Evolutionary conservation across 2,329 filamentous ascomycete species (phyloP).

Genomic region (Apiospora pterosperma): DNA sequence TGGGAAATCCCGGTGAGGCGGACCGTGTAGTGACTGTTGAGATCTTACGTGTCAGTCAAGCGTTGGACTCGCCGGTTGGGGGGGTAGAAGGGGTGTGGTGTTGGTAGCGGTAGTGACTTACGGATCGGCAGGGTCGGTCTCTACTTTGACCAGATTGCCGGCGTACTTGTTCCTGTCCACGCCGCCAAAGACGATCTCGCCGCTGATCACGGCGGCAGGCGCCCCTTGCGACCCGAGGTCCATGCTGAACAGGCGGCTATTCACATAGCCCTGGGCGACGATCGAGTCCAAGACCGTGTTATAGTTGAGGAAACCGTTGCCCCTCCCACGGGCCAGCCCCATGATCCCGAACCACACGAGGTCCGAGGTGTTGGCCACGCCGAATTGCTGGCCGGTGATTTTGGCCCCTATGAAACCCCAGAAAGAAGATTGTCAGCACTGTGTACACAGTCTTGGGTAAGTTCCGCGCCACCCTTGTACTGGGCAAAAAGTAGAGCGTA

Average conservation of each 20-base stretch:
- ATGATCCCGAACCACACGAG: slow-evolving; percentile 50
- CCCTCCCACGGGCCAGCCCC: slow-evolving; percentile 42
- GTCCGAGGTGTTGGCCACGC: slow-evolving; percentile 41
- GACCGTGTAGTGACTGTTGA: slow-evolving; percentile 24
- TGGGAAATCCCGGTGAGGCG: slow-evolving; percentile 19
- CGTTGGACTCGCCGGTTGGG: slow-evolving; percentile 30
- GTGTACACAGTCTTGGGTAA: neutral
- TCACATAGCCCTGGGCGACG: slow-evolving; percentile 42
- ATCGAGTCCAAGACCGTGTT: slow-evolving; percentile 51
- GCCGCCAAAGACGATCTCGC: slow-evolving; percentile 52
- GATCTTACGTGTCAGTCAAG: neutral
- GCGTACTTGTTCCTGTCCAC: slow-evolving; percentile 50
- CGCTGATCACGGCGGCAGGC: slow-evolving; percentile 33
- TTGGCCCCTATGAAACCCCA: slow-evolving; percentile 23
- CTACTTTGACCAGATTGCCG: slow-evolving; percentile 33
- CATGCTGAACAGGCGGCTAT: slow-evolving; percentile 47
- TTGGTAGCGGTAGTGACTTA: no score
- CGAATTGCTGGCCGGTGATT: slow-evolving; percentile 46
- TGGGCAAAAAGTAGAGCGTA: slow-evolving; percentile 16
- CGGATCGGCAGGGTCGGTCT: neutral
- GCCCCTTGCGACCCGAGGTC: slow-evolving; percentile 39
- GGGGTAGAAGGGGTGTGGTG: slow-evolving; percentile 37
- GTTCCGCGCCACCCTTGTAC: no score
- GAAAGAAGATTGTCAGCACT: neutral
- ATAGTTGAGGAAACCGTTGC: slow-evolving; percentile 42